Evolutionary conservation across 495 filamentous ascomycete genomes (phyloP).

Genomic region (Aspergillus homomorphus): DNA sequence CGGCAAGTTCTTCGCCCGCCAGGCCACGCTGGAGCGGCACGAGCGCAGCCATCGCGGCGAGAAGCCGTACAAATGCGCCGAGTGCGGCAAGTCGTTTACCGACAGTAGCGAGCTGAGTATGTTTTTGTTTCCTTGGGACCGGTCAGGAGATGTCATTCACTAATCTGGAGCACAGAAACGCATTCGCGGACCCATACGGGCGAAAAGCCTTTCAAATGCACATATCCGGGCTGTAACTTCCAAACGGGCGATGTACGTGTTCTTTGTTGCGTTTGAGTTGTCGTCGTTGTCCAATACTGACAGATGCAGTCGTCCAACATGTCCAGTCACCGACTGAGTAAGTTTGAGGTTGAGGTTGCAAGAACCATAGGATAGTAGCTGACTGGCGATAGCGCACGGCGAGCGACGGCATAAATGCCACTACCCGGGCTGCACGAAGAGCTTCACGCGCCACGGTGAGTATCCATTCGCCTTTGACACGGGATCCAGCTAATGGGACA

Average conservation of each 20-base stretch:
- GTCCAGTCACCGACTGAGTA: constrained; percentile 48
- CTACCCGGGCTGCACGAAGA: constrained; percentile 43
- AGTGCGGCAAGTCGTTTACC: constrained; percentile 46
- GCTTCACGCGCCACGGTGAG: constrained; percentile 48
- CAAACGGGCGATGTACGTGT: constrained; percentile 45
- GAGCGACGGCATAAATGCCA: constrained; percentile 47
- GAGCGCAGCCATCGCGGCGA: constrained; percentile 54
- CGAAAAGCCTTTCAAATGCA: constrained; percentile 52
- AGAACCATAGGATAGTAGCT: constrained; percentile 8
- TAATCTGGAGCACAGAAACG: constrained; percentile 34
- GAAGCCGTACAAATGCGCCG: constrained; percentile 46
- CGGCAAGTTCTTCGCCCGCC: constrained; percentile 46
- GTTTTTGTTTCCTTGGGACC: constrained; percentile 12
- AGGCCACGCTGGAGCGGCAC: constrained; percentile 47
- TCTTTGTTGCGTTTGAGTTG: neutral
- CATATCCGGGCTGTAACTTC: constrained; percentile 46
- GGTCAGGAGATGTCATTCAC: constrained; percentile 13
- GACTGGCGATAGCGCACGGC: constrained; percentile 36
- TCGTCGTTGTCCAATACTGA: constrained; percentile 5
- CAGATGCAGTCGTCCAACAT: constrained; percentile 44
- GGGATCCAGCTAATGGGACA: too few relatives aligned
- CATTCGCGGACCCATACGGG: constrained; percentile 51
- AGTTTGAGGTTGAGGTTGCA: constrained; percentile 5
- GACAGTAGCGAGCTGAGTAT: constrained; percentile 50
- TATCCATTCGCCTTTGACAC: too few relatives aligned